Base-by-base conservation (phyloP, 371 early-diverging fungal genomes). In the Mucor sp. region DNA sequence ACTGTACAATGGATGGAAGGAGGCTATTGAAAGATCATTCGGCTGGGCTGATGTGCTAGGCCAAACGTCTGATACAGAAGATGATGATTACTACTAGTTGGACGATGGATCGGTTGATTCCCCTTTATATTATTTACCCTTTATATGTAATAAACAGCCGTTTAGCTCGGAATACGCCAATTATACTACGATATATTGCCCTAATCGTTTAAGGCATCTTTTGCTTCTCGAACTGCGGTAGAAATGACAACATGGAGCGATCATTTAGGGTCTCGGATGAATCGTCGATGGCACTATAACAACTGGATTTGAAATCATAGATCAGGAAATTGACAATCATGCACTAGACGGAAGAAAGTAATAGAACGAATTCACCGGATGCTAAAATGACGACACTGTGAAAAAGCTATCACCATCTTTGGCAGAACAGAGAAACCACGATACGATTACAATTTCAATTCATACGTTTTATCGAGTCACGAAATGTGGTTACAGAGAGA, bases 1-100 rank as follows among this genome's bases (percentile, higher is more conserved):
- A 50, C 85, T 90, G 79, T 91, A 87, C 66, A 72, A 69, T 44
- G 84, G 89, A 33, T 97, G 97, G 97, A 87, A 94, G 70, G 87
- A 90, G 74, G 97, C 97, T 19, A 89, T 97, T 21, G 81, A 92
- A 60, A 84, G 87, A 71, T 89, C 88, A 37, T 82, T 89, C 67
- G 89, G 85, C 57, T 94, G 91, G 88, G 85, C 84, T 17, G 74
- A 76, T 72, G 67, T 70, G 27, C 55, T 70, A 11, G 71, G 57
- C 12, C 23, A 58, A 1, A 53, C 53, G 0, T 53, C 53, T 0
- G 32, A 37, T 33, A 56, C 41, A 12, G 62, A 66, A 3, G 66
- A 66, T 57, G 55, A 66, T 30, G 53, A 60, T 48, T 44, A 60
- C 28, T 41, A n/a, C 28, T 55, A 55, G 25, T 55, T 25, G 3